A percentile compares a stretch with the other conserved stretches of the same genome.
Evolutionary conservation across 306 rosid genomes (phyloP).

Genomic region (Rosa multiflora): DNA sequence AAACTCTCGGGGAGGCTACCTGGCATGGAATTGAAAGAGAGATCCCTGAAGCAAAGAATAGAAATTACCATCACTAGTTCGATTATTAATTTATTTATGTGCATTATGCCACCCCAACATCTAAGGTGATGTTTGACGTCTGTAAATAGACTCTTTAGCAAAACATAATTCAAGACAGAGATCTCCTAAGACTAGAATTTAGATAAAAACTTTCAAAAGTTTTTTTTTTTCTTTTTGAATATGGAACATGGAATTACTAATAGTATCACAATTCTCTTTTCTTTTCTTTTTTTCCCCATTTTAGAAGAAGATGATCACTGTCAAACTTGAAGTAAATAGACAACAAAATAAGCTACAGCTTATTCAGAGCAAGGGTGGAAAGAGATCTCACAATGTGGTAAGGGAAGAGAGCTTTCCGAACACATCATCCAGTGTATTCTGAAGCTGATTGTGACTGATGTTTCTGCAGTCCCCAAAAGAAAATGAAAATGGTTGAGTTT

Average conservation of each 20-base stretch:
- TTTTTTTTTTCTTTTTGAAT: neutral
- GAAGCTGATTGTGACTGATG: slow-evolving; percentile 82
- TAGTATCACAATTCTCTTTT: neutral
- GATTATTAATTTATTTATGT: neutral
- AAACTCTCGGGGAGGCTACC: slow-evolving; percentile 82
- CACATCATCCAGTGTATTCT: slow-evolving; percentile 45
- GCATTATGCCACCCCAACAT: slow-evolving; percentile 8
- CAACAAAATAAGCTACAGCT: neutral
- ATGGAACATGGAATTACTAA: neutral
- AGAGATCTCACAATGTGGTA: slow-evolving; percentile 59
- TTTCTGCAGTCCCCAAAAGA: slow-evolving; percentile 54
- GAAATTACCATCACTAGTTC: slow-evolving; percentile 21
- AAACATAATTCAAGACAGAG: neutral
- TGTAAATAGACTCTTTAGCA: neutral
- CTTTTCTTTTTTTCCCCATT: neutral
- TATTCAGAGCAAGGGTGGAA: slow-evolving; percentile 23
- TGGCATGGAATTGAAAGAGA: slow-evolving; percentile 72
- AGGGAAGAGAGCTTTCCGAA: slow-evolving; percentile 74
- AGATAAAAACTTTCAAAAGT: neutral
- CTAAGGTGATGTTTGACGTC: neutral
- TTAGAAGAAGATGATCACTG: neutral
- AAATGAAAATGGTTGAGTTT: slow-evolving; percentile 24
- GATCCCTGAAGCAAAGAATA: slow-evolving; percentile 68
- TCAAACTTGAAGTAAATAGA: slow-evolving; percentile 18
- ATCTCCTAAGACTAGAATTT: slow-evolving; percentile 11